Evolutionary conservation across 208 protist genomes (phyloP), one percentile per base, ranked within the genome.

Genomic region (Crithidia expoeki): DNA sequence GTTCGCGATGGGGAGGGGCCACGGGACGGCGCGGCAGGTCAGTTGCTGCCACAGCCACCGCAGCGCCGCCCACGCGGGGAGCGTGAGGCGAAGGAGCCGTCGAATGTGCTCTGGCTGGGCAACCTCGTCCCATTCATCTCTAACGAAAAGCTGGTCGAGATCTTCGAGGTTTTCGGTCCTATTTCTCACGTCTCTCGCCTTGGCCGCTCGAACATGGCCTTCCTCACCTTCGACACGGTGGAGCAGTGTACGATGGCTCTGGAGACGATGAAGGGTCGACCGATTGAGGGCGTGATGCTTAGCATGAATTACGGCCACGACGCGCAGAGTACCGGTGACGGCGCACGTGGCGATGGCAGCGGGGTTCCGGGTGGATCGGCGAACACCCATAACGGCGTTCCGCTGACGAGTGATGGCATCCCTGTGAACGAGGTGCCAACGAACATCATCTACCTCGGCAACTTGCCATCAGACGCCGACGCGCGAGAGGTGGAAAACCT

Each of bases 371-470:
- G 67, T 21, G 67, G 53, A 7, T 25, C 47, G 5, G 52, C 49
- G 11, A 53, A 33, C 30, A 28, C 19, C 49, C 38, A 73, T 33
- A 4, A 53, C 53, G 46, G 49, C 27, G 58, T 70, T 16, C 62
- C 58, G 2, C 68, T 75, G 33, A 68, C 67, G 28, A 46, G 68
- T 2, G 86, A 86, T 56, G 86, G 81, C 50, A 83, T 88, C 42
- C 84, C 80, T 10, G 66, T 79, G 21, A 87, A 85, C 64, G 91
- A 96, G 60, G 76, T 67, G 14, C 86, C 86, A 36, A 93, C 88
- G 36, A 96, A 96, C 69, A 88, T 94, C 11, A 82, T 96, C 17
- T 96, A 93, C 74, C 64, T 96, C 62, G 91, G 91, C 36, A 78
- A 90, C 59, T 77, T 96, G 34, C 85, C 91, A 1, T 63, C 83